phyloP scores from a whole-genome alignment of 2,329 filamentous ascomycete species.

The Macrophomina pseudophaseolina region DNA sequence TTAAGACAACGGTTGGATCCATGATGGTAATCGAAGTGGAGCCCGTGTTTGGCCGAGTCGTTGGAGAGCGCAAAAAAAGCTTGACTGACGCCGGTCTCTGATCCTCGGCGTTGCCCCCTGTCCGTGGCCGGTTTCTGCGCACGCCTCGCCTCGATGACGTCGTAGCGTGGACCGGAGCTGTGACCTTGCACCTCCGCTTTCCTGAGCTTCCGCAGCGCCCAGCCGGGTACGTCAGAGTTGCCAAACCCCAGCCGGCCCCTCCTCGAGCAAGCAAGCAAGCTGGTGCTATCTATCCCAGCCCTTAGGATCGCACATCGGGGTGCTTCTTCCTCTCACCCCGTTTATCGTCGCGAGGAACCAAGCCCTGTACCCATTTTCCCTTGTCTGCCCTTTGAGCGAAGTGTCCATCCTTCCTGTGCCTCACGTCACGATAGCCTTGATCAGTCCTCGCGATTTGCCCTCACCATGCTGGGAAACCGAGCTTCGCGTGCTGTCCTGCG shows the following conservation, averaged over 20 bases:
- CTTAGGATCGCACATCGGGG: neutral
- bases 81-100: conserved; percentile 8
- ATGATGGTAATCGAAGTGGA: conserved; percentile 13
- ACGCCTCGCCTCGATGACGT: conserved; percentile 1
- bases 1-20: neutral
- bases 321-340: conserved; percentile 1
- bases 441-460: conserved; percentile 18
- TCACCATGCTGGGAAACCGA: conserved; percentile 43
- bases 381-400: conserved; percentile 32
- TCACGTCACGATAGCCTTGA: conserved; percentile 28
- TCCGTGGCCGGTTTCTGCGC: neutral
- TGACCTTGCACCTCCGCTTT: conserved; percentile 15
- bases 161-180: neutral
- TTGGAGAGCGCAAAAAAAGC: conserved; percentile 12
- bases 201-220: neutral
- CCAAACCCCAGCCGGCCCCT: neutral
- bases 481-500: conserved; percentile 43
- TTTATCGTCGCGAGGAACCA: neutral
- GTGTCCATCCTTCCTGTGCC: conserved; percentile 1
- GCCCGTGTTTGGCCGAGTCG: neutral
- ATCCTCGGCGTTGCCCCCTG: conserved; percentile 5
- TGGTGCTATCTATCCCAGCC: neutral
- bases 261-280: neutral
- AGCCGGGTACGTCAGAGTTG: neutral
- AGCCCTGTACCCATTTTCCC: neutral